These are phyloP conservation scores for Pelargonium fulgidum DNA, from an alignment of 441 rosid species.

Conservation along the genomic window DNA sequence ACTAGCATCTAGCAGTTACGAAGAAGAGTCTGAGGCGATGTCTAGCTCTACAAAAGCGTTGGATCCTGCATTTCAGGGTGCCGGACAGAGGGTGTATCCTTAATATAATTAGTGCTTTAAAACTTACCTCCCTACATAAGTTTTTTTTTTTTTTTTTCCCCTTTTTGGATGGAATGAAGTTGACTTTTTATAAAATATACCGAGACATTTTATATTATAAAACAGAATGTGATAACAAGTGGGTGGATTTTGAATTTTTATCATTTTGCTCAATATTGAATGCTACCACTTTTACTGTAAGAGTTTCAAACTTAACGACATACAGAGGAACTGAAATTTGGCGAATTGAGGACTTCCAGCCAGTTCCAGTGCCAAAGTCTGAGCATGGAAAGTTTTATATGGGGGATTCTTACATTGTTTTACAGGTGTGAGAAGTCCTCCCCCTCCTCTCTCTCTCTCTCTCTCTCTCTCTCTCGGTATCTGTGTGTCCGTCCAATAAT, in stretches of 20 bases:
- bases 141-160: constrained; percentile 5
- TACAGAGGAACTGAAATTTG: constrained; percentile 92
- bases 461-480: not conserved
- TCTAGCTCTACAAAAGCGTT: constrained; percentile 66
- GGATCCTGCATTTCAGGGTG: constrained; percentile 98
- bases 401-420: constrained; percentile 90
- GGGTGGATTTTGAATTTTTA: constrained; percentile 3
- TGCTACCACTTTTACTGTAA: constrained; percentile 14
- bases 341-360: constrained; percentile 95
- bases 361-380: constrained; percentile 79
- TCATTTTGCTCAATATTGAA: constrained; percentile 8
- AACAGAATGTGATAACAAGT: not conserved
- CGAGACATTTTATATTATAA: constrained; percentile 4
- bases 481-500: not conserved
- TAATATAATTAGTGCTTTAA: constrained; percentile 12
- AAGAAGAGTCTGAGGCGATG: constrained; percentile 49
- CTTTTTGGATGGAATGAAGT: not conserved
- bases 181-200: constrained; percentile 9
- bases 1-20: constrained; percentile 17
- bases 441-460: constrained; percentile 11
- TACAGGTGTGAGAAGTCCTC: constrained; percentile 50
- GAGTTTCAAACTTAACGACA: constrained; percentile 46
- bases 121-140: constrained; percentile 1
- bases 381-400: constrained; percentile 90
- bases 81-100: constrained; percentile 95